These are phyloP conservation scores for Panus rudis DNA, from an alignment of 768 basidiomycete genomes.

Conservation along the genomic window DNA sequence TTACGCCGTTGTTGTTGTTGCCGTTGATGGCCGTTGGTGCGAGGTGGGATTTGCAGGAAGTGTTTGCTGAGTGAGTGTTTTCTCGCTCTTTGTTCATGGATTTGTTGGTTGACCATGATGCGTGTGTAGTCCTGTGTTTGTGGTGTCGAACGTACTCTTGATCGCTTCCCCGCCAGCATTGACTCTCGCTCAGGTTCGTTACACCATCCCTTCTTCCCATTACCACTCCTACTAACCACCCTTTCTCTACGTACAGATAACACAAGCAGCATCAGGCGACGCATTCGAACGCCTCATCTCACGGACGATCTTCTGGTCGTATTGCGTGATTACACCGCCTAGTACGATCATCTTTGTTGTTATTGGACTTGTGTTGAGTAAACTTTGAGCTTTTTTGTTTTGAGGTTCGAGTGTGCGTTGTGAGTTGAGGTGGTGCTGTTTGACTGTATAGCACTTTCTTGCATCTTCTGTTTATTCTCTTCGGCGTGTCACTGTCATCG, in stretches of 20 bases:
- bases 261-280: constrained; percentile 78
- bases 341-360: constrained; percentile 75
- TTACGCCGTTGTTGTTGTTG: constrained; percentile 72
- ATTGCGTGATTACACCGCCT: constrained; percentile 83
- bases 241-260: constrained; percentile 52
- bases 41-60: constrained; percentile 45
- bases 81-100: constrained; percentile 1
- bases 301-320: constrained; percentile 90
- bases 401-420: no score
- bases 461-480: no score
- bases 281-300: constrained; percentile 89
- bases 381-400: constrained; percentile 31
- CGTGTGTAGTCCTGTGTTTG: constrained; percentile 66
- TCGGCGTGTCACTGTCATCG: no score
- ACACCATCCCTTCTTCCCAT: constrained; percentile 4
- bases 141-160: constrained; percentile 78
- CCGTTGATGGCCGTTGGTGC: constrained; percentile 68
- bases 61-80: constrained; percentile 71
- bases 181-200: constrained; percentile 51
- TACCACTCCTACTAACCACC: constrained; percentile 26
- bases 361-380: constrained; percentile 57
- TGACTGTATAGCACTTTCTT: no score
- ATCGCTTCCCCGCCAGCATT: constrained; percentile 78
- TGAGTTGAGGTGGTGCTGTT: no score
- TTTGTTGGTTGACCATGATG: constrained; percentile 3